Conservation (phyloP, 225 moss, liverwort and hornwort genomes). For the Lunularia cruciata region DNA sequence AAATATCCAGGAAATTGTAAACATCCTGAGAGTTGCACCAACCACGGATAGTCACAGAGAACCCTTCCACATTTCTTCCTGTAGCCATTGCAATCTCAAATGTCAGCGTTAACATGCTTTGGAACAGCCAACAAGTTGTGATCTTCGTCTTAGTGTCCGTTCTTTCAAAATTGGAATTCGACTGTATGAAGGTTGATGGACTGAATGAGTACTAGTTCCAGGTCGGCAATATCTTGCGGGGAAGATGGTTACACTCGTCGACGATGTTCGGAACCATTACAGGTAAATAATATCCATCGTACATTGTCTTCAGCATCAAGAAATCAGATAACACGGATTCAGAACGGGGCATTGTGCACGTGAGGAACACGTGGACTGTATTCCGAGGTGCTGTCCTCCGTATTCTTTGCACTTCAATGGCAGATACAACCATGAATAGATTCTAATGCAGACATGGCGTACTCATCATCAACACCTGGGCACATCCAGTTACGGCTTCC, state of each 20-base stretch:
- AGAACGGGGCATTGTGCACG: too few species aligned
- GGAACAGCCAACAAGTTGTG: neutral
- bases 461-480: too few species aligned
- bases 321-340: too few species aligned
- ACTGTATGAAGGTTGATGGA: neutral
- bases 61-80: neutral
- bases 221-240: neutral
- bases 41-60: neutral
- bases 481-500: too few species aligned
- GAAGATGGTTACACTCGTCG: neutral
- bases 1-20: neutral
- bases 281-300: neutral
- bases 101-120: neutral
- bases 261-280: neutral
- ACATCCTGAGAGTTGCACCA: constrained; percentile 4
- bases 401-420: too few species aligned
- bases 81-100: neutral
- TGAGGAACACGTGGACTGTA: neutral
- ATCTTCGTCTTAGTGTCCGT: neutral
- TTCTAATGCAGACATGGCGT: too few species aligned
- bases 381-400: neutral
- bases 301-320: neutral
- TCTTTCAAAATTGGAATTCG: neutral
- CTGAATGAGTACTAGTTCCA: neutral
- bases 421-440: too few species aligned